Evolutionary conservation across 495 filamentous ascomycete species (phyloP), one percentile per base, ranked within the genome.

Genomic region (Penicillium samsonianum): DNA sequence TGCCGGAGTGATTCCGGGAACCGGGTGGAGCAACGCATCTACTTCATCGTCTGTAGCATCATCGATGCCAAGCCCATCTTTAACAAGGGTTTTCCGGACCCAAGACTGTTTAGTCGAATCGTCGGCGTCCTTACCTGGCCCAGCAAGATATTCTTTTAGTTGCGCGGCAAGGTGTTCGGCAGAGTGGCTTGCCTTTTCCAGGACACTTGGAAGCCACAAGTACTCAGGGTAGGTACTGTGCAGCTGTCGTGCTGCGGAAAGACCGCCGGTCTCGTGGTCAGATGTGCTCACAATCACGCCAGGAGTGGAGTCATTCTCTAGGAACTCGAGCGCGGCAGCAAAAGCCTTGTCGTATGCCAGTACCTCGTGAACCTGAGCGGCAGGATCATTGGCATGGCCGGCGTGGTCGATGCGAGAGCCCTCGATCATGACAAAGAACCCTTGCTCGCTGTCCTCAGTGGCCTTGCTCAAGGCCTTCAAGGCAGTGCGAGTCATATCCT

Each of bases 341-440:
- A 98, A 92, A 0, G 93, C 82, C 67, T 82, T 86, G 76, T 98
- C 94, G 60, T 96, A 98, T 37, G 89, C 92, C 6, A 97, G 76
- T 1, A 98, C 92, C 66, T 98, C 94, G 55, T 93, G 85, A 9
- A 98, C 94, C 68, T 98, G 95, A 0, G 95, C 92, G 11, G 89
- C 92, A 1, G 94, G 94, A 67, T 98, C 94, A 63, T 98, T 98
- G 51, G 84, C 85, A 65, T 98, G 94, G 12, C 92, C 95, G 3
- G 94, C 92, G 70, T 98, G 95, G 61, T 98, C 94, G 61, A 98
- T 98, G 31, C 95, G 81, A 62, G 89, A 92, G 5, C 94, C 94
- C 70, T 98, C 94, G 57, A 98, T 93, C 93, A 98, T 95, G 56
- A 98, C 71, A 77, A 98, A 98, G 80, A 98, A 98, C 1, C 94